phyloP scores from a whole-genome alignment of 345 rosid genomes.

The Toxicodendron radicans region DNA sequence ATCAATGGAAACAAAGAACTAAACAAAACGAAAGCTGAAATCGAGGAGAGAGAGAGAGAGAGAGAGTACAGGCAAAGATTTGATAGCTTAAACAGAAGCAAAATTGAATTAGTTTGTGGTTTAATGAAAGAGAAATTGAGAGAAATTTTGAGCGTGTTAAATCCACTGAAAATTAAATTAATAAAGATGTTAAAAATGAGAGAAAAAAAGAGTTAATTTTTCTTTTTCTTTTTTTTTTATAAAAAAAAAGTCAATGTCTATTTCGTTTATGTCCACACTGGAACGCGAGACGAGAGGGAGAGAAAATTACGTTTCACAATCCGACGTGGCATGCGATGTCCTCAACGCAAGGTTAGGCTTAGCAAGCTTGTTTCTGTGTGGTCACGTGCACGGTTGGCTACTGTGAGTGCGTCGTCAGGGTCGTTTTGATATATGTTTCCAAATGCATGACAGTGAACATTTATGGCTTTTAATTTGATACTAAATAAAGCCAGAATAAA shows the following conservation, averaged over 20 bases:
- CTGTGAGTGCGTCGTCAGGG: background rate
- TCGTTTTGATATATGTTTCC: background rate
- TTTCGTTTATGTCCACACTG: conserved; percentile 5
- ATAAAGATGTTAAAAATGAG: background rate
- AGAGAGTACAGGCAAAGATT: conserved; percentile 21
- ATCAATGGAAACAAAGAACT: background rate
- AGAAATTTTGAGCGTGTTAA: conserved; percentile 17
- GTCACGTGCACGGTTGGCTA: background rate
- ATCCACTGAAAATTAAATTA: conserved; percentile 8
- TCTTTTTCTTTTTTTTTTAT: too few species aligned
- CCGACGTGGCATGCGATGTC: conserved; percentile 13
- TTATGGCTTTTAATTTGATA: background rate
- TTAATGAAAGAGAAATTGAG: background rate
- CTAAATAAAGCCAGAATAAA: too few species aligned
- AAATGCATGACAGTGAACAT: background rate
- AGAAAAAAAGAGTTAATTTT: background rate
- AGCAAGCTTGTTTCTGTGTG: background rate
- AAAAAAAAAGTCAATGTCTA: conserved; percentile 6
- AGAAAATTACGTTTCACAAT: background rate
- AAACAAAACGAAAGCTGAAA: background rate
- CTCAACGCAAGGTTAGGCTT: too few species aligned
- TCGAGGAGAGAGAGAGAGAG: background rate
- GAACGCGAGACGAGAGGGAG: background rate
- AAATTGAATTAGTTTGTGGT: background rate
- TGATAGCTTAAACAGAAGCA: conserved; percentile 1